Evolutionary conservation across 371 early-diverging fungal species (phyloP), one percentile per base, ranked within the genome.

Genomic region (Rhizopus sp.): DNA sequence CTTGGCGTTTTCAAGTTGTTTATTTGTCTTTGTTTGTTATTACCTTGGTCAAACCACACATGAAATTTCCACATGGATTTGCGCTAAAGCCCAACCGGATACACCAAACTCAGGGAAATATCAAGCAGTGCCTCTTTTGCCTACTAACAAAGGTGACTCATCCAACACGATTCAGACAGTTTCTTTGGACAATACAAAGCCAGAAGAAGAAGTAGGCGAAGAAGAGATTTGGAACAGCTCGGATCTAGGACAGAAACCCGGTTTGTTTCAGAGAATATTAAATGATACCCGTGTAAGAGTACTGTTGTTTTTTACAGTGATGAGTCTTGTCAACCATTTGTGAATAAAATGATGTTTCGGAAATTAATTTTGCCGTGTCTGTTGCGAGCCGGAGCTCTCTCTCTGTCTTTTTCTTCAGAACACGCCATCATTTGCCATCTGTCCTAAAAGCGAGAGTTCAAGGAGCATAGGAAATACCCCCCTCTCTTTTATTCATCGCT

Each of bases 11-110:
- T 75, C 80, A 2, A 74, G 78, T 2, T 46, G 82, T 12, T 53
- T 88, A 23, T 90, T 90, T 67, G 50, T 87, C 5, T 77, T 60
- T 35, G 62, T 87, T 32, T 77, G 84, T 31, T 73, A 82, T 55
- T 58, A 71, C 23, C 68, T 86, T 37, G 79, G 78, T 15, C 63
- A 73, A 12, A 72, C 84, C 3, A 83, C 87, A 3, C 79, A 77
- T n/a, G 70, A 66, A 5, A 64, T 86, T 13, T 66, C 83, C 3
- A 38, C 31, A 6, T 74, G 70, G 69, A 59, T 77, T 40, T 74
- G 74, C 40, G 33, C 3, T 23, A 41, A 48, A 57, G 7, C n/a
- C 44, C 23, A 39, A n/a, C 12, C 52, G 35, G 23, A 48, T 23
- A 34, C 40, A 38, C 1, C 53, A 23, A 54, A n/a, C n/a, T 16